Percentiles rank a stretch among this genome's conserved stretches.
phyloP scores from a whole-genome alignment of 2,329 filamentous ascomycete species.

The Thermomyces lanuginosus region DNA sequence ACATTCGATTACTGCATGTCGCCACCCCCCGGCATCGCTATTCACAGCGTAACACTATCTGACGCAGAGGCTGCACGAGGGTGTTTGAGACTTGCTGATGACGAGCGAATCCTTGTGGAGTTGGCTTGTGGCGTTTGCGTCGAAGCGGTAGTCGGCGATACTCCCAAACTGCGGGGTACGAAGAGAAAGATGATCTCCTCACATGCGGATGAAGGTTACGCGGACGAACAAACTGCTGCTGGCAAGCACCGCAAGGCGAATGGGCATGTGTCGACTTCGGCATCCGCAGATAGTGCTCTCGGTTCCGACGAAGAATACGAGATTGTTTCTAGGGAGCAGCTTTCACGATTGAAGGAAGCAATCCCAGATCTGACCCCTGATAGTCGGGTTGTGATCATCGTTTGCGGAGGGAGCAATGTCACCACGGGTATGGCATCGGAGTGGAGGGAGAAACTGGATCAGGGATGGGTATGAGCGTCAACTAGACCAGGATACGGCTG shows the following conservation, averaged over 20 bases:
- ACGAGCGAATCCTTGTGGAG: conserved; percentile 69
- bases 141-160: conserved; percentile 30
- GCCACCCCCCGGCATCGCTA: conserved; percentile 30
- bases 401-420: conserved; percentile 65
- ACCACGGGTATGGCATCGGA: conserved; percentile 43
- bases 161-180: conserved; percentile 5
- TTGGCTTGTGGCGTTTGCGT: conserved; percentile 69
- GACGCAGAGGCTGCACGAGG: conserved; percentile 69
- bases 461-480: conserved; percentile 21
- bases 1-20: conserved; percentile 48
- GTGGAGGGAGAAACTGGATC: conserved; percentile 35
- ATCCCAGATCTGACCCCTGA: conserved; percentile 47
- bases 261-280: conserved; percentile 7
- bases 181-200: conserved; percentile 1
- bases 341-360: conserved; percentile 39
- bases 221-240: conserved; percentile 1
- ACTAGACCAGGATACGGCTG: too few species aligned
- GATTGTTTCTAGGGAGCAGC: conserved; percentile 3
- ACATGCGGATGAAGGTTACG: conserved; percentile 2
- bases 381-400: conserved; percentile 64
- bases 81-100: conserved; percentile 61
- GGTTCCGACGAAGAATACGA: conserved; percentile 4
- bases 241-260: conserved; percentile 11
- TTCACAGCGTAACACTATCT: conserved; percentile 46
- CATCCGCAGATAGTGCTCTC: conserved; percentile 3